Evolutionary conservation across 2,329 filamentous ascomycete species (phyloP).

Genomic region (Plenodomus biglobosus): DNA sequence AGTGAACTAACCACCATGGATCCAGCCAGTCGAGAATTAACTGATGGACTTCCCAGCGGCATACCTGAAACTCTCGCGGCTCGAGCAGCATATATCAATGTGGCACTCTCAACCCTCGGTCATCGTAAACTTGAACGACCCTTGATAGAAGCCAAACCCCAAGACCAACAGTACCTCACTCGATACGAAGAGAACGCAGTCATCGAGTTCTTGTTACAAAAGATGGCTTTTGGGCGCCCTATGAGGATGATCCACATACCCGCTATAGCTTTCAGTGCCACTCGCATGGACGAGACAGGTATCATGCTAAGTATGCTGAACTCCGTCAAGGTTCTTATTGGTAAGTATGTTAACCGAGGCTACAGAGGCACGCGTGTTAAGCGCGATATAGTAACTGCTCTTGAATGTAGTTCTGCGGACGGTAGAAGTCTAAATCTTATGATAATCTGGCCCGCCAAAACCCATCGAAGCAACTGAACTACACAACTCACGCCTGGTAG

Average conservation of each 20-base stretch:
- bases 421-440: slow-evolving; percentile 19
- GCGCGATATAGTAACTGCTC: slow-evolving; percentile 11
- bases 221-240: slow-evolving; percentile 16
- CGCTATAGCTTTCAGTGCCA: slow-evolving; percentile 15
- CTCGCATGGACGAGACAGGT: slow-evolving; percentile 6
- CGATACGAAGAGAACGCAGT: slow-evolving; percentile 31
- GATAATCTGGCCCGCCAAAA: slow-evolving; percentile 18
- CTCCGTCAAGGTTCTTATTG: slow-evolving; percentile 11
- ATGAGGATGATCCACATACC: slow-evolving; percentile 21
- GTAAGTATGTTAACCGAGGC: slow-evolving; percentile 10
- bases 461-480: slow-evolving; percentile 7
- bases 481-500: slow-evolving; percentile 12
- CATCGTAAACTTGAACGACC: slow-evolving; percentile 22
- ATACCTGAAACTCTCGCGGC: slow-evolving; percentile 8
- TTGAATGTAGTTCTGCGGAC: slow-evolving; percentile 16
- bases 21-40: slow-evolving; percentile 11
- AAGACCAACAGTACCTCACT: slow-evolving; percentile 19
- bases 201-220: slow-evolving; percentile 19
- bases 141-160: slow-evolving; percentile 30
- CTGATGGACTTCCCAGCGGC: slow-evolving; percentile 5
- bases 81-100: slow-evolving; percentile 16
- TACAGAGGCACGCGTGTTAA: slow-evolving; percentile 19
- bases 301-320: slow-evolving; percentile 14
- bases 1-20: slow-evolving; percentile 1
- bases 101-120: slow-evolving; percentile 9